These are phyloP conservation scores for Cyberlindnera xishuangbannaensis DNA, from an alignment of 805 yeast genomes.

Conservation along the genomic window DNA sequence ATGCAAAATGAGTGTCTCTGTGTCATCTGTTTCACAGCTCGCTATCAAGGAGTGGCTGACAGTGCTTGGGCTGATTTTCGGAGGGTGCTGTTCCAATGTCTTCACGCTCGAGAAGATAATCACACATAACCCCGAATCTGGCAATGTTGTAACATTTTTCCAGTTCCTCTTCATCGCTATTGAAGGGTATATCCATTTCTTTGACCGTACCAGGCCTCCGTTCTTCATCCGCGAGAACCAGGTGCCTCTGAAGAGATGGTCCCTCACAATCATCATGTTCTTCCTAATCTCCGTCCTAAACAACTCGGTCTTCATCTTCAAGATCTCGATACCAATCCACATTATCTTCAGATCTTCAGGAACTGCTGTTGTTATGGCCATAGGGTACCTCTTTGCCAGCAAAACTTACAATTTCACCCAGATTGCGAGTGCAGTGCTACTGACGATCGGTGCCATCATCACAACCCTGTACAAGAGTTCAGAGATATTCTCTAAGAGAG, in stretches of 20 bases:
- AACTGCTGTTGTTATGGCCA: conserved; percentile 52
- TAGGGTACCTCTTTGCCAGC: conserved; percentile 43
- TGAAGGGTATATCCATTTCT: conserved; percentile 34
- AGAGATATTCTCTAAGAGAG: conserved; percentile 20
- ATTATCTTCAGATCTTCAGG: conserved; percentile 62
- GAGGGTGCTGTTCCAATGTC: conserved; percentile 74
- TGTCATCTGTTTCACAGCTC: conserved; percentile 14
- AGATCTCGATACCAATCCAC: conserved; percentile 61
- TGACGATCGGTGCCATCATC: conserved; percentile 44
- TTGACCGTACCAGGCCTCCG: conserved; percentile 27
- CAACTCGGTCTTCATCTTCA: conserved; percentile 51
- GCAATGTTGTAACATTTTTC: conserved; percentile 49
- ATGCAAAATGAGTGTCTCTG: not conserved
- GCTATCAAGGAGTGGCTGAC: conserved; percentile 21
- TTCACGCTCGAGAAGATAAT: conserved; percentile 53
- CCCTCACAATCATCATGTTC: conserved; percentile 43
- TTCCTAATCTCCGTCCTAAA: conserved; percentile 47
- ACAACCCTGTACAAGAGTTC: conserved; percentile 27
- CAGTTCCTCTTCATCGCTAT: conserved; percentile 52
- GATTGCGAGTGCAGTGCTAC: conserved; percentile 41
- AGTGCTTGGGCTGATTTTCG: conserved; percentile 39
- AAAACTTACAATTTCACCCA: conserved; percentile 43
- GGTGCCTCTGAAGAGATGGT: conserved; percentile 40
- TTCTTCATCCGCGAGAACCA: conserved; percentile 29
- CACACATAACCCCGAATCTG: conserved; percentile 31